Base-by-base conservation (phyloP, 441 rosid genomes). In the Gossypium davidsonii region DNA sequence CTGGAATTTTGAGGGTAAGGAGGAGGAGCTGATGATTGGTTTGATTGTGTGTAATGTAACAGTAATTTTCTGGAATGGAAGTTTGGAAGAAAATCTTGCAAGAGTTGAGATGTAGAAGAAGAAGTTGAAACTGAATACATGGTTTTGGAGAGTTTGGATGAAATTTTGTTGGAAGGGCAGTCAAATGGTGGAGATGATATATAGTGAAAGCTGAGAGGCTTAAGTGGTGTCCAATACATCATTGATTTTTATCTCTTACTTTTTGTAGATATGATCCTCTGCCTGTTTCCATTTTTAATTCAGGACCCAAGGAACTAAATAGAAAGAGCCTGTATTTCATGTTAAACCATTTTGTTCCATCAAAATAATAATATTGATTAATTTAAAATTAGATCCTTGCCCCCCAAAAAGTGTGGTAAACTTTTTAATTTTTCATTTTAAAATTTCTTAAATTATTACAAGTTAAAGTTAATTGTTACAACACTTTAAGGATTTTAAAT, bases 1-100 rank as follows among this genome's bases (percentile, higher is more conserved):
- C 57, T 76, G 77, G 75, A 77, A 71, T 64, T 46, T 25, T 11
- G 14, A 49, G 75, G 0, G 58, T 34, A n/a, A 12, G 78, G 34
- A 9, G 81, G 78, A 21, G 84, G 18, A 17, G 77, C 72, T 18
- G 79, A 34, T 4, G 62, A 3, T 65, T 60, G 80, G 62, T 17
- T 56, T 3, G 31, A 17, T 44, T 58, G 53, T 31, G 55, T 59
- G 67, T 71, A 64, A 39, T 64, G 12, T 6, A 71, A 17, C 18
- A 71, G 66, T 14, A 71, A 59, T 46, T 71, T 71, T 58, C 80
- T 73, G 4, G 81, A 70, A 42, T 60, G 76, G n/a, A 66, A 48
- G 2, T 69, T 74, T 26, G 70, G 76, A 17, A 39, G 68, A 9
- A 77, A 48, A 20, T 73, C 71, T 37, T 71, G 79, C 55, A 75